Base-by-base conservation (phyloP, 441 rosid species). In the Flueggea neowawraea region DNA sequence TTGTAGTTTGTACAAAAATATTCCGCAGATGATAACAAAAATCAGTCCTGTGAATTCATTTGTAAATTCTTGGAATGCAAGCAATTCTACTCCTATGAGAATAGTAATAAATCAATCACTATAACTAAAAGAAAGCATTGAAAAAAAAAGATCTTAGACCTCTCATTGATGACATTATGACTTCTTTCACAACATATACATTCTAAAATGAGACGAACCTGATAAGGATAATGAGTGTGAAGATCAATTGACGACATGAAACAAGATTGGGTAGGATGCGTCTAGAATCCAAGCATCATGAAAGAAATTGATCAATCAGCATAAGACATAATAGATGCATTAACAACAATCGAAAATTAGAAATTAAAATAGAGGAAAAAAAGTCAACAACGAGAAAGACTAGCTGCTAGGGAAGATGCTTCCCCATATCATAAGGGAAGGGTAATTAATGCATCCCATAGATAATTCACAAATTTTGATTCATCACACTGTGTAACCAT, bases 181-280 rank as follows among this genome's bases (percentile, higher is more conserved):
- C 55, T 16, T 57, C 11, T 16, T n/a, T 16, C 12, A 52, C 22
- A 55, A 54, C 12, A 16, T 8, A 51, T 63, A 60, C 50, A 12
- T 33, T 45, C 53, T 45, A 52, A 39, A 66, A 49, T 43, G 17
- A 66, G 45, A 60, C 50, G 70, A 64, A 91, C 99, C 96, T 94
- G 97, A 75, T 94, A 94, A 14, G 99, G 87, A 75, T 91, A 94
- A 75, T 94, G 99, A 41, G 99, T 91, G 75, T 94, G 99, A 66
- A 94, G 77, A 82, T 94, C 99, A 60, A 94, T 80, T 9, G 99
- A 91, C 39, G 99, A 94, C 99, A 94, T 94, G 86, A 94, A 94
- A 77, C 99, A 94, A 61, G 99, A 89, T 69, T 94, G 99, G 1
- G 99, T 83, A 17, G 99, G 99, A 84, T 94, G 99, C 0, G 99